Percentiles rank a stretch among this genome's conserved stretches.
These are phyloP conservation scores for Gymnopus androsaceus DNA, from an alignment of 1,284 basidiomycete genomes.

Conservation along the genomic window DNA sequence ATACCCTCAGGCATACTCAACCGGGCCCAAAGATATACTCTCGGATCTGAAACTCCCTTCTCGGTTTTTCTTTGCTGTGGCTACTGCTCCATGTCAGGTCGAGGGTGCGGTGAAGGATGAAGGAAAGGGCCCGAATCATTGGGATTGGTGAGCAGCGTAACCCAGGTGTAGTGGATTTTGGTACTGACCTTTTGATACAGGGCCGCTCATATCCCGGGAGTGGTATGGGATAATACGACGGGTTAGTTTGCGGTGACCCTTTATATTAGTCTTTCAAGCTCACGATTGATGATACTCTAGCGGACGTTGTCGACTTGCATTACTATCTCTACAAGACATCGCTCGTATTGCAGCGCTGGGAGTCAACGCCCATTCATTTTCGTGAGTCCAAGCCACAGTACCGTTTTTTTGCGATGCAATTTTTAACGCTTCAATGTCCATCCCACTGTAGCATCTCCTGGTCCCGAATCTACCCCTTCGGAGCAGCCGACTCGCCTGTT, in stretches of 20 bases:
- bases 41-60: conserved; percentile 42
- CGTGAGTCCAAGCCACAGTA: conserved; percentile 37
- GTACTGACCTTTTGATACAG: no score
- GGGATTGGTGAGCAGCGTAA: no score
- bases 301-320: conserved; percentile 47
- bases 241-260: conserved; percentile 26
- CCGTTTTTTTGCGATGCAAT: background rate
- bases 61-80: conserved; percentile 48
- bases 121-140: conserved; percentile 48
- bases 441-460: conserved; percentile 53
- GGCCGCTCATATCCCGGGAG: conserved; percentile 43
- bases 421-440: conserved; percentile 31
- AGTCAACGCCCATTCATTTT: conserved; percentile 50
- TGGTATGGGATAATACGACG: conserved; percentile 42
- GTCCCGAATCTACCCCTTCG: conserved; percentile 52
- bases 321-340: conserved; percentile 52
- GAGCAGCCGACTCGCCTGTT: conserved; percentile 45
- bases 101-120: conserved; percentile 50
- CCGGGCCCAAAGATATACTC: conserved; percentile 41
- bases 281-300: conserved; percentile 29
- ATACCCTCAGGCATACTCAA: conserved; percentile 47
- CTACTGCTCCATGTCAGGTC: conserved; percentile 50
- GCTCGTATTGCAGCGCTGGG: conserved; percentile 49
- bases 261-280: background rate
- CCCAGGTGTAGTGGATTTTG: no score